Evolutionary conservation across 192 early-diverging fungal species (phyloP), one percentile per base, ranked within the genome.

Genomic region (Coemansia biformis): DNA sequence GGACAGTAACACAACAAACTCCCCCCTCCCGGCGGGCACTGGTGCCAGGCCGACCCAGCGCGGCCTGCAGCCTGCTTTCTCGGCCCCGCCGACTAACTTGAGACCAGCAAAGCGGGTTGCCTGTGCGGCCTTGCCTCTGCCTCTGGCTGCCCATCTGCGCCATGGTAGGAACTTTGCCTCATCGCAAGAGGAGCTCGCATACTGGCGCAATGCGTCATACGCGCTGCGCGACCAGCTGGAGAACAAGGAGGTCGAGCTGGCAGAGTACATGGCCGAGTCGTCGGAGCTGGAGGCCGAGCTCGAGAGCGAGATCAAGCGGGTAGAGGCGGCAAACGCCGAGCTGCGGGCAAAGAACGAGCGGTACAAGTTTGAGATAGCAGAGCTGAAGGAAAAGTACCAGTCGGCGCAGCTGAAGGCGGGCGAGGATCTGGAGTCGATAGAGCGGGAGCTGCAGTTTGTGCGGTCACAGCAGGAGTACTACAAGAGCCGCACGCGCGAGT

Each of bases 311-410:
- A 75, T 87, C 7, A 78, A 79, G 19, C 80, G 79, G 21, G 75
- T 85, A 8, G 87, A 89, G 57, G 78, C 81, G 19, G 65, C 63
- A 11, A 80, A 78, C 41, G 66, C 66, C 23, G 85, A 89, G 21
- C 55, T 89, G 15, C 79, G 79, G 44, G 47, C 71, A 41, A 78
- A 78, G 30, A 83, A 83, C 60, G 84, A 87, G 56, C 52, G 65
- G 35, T 79, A 78, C 52, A 79, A 72, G 47, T 65, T 72, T 32
- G 87, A 89, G 38, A 63, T 81, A 31, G 83, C 84, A 13, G 81
- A 84, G 33, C 82, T 86, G 76, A 86, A 86, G 78, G 81, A 81
- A 48, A 78, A 89, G 62, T 89, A 80, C 64, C 80, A 80, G 42
- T 54, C 76, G 37, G 54, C 79, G 7, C 75, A 84, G 55, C 75